Evolutionary conservation across 306 rosid genomes (phyloP), one percentile per base, ranked within the genome.

Genomic region (Echinosophora koreensis): DNA sequence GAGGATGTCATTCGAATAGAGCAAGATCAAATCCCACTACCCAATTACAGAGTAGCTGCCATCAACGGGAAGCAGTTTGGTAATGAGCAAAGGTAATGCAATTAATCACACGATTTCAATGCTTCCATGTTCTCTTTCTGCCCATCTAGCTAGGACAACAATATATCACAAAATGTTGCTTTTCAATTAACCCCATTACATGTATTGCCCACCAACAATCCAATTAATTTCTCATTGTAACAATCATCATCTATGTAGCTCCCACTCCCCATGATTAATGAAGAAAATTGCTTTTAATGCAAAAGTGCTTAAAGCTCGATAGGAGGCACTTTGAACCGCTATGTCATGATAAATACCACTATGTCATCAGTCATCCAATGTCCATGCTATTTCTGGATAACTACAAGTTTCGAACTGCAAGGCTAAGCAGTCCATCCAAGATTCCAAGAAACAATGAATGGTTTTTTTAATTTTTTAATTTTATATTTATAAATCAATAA

Each of bases 1-100:
- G 93, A 87, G 69, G 97, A 95, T 78, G 86, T 95, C 62, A 82
- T 77, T 62, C 83, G 89, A 16, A 95, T 95, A 61, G 97, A 95
- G 84, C 81, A 81, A 30, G 97, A 93, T 59, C 88, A 88, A 55
- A 74, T 89, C 18, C 97, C 97, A 6, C 66, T 89, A 7, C 98
- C 98, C 34, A 83, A 75, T 10, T 94, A 94, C 82, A 86, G 76
- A 71, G 76, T 69, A 62, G 18, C 82, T 71, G 84, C 35, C 60
- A 67, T 77, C 86, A 85, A 63, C 11, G 75, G 58, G 27, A 67
- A 80, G 62, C 84, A 59, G n/a, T 58, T 77, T 74, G 75, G 12
- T 42, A 81, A 84, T 18, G 82, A 88, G 8, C 89, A 82, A 41
- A 83, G 98, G 98, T 90, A 89, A 72, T 62, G 47, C 4, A 34